A percentile compares a stretch with the other conserved stretches of the same genome.
Evolutionary conservation across 768 basidiomycete genomes (phyloP).

Genomic region (Amanita exitialis): DNA sequence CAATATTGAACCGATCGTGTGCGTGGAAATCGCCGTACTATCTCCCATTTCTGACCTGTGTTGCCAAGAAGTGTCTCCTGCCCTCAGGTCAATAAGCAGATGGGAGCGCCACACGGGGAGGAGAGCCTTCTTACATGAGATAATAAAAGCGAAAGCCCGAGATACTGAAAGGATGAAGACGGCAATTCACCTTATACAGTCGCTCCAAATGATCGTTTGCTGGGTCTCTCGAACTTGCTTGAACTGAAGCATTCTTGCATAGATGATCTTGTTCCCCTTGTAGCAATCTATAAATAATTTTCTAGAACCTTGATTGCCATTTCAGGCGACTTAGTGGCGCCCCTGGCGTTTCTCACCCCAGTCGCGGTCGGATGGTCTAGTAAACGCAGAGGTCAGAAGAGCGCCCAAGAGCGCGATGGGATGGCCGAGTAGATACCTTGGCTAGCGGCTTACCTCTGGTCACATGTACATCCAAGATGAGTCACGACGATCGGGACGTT

Average conservation of each 20-base stretch:
- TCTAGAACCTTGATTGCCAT: not conserved
- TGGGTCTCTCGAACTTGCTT: not conserved
- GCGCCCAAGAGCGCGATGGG: no score
- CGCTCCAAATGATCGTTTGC: not conserved
- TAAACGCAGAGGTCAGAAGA: no score
- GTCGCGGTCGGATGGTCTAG: no score
- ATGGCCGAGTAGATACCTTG: no score
- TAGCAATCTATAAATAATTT: not conserved
- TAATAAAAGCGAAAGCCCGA: not conserved
- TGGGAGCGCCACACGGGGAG: not conserved
- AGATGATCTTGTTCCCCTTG: not conserved
- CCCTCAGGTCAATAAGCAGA: not conserved
- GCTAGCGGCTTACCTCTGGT: not conserved
- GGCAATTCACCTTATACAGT: not conserved
- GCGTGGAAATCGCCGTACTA: not conserved
- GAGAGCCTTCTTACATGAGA: not conserved
- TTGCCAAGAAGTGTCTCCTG: not conserved
- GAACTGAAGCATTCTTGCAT: no score
- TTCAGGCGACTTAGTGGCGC: not conserved
- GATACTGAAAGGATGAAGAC: not conserved
- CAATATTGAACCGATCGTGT: not conserved
- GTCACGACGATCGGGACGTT: slow-evolving; percentile 1
- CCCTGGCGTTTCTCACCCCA: no score
- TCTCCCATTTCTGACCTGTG: not conserved
- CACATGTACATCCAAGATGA: not conserved